A percentile compares a stretch with the other conserved stretches of the same genome.
Evolutionary conservation across 202 grass and related monocot species (phyloP).

Genomic region (Miscanthus sacchariflorus): DNA sequence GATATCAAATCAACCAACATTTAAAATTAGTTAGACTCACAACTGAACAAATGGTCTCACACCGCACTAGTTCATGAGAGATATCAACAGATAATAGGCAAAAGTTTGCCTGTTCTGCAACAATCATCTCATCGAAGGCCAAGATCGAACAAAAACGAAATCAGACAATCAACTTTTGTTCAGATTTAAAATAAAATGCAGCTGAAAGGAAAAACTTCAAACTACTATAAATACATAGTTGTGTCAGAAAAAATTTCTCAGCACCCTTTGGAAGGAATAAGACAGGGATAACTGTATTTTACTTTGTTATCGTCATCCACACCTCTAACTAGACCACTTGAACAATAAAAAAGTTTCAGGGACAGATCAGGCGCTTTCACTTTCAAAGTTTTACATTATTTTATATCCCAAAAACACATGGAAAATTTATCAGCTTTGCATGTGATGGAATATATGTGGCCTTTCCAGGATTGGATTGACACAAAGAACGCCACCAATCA

Average conservation of each 20-base stretch:
- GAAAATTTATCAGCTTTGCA: background rate
- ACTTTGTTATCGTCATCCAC: slow-evolving; percentile 61
- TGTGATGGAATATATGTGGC: slow-evolving; percentile 45
- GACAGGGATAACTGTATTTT: slow-evolving; percentile 65
- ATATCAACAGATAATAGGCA: background rate
- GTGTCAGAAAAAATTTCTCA: slow-evolving; percentile 59
- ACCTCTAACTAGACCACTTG: rapidly evolving
- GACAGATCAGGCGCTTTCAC: background rate
- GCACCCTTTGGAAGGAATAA: slow-evolving; percentile 58
- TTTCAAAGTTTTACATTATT: slow-evolving; percentile 33
- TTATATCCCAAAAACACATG: background rate
- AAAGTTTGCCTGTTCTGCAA: slow-evolving; percentile 27
- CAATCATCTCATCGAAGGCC: slow-evolving; percentile 43
- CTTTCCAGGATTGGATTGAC: slow-evolving; percentile 76
- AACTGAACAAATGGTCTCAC: background rate
- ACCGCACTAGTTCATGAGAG: slow-evolving; percentile 47
- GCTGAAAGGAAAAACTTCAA: background rate
- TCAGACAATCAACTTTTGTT: background rate
- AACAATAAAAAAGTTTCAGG: background rate
- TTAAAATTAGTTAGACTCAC: background rate
- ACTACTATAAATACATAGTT: background rate
- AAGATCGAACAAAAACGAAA: background rate
- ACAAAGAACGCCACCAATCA: slow-evolving; percentile 60
- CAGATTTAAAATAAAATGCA: background rate
- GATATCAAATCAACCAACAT: background rate